Evolutionary conservation across 768 basidiomycete species (phyloP).

Genomic region (Lactifluus subvellereus): DNA sequence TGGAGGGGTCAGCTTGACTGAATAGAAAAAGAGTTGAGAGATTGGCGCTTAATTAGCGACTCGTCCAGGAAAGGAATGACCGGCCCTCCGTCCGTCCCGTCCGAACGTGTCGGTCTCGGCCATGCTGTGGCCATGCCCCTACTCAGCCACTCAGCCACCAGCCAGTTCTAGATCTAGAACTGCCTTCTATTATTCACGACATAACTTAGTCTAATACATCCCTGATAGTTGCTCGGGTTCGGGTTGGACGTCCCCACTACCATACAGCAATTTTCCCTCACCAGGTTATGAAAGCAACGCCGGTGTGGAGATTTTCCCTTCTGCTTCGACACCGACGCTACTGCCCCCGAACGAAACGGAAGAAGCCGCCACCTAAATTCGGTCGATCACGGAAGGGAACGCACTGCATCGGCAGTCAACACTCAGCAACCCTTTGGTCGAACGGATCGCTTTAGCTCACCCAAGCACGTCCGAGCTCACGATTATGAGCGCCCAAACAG

Average conservation of each 20-base stretch:
- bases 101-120: background rate
- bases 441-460: background rate
- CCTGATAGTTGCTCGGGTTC: no score
- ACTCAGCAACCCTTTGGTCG: background rate
- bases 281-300: background rate
- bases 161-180: background rate
- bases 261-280: constrained; percentile 11
- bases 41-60: background rate
- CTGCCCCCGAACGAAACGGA: background rate
- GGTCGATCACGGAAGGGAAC: constrained; percentile 24
- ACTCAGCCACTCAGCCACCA: no score
- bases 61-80: background rate
- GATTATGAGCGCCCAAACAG: constrained; percentile 25
- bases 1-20: background rate
- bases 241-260: background rate
- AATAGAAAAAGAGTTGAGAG: background rate
- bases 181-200: no score
- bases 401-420: constrained; percentile 6
- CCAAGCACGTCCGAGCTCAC: constrained; percentile 17
- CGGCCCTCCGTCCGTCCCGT: background rate
- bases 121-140: background rate
- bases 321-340: background rate
- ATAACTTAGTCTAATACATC: background rate
- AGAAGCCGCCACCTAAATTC: constrained; percentile 11
- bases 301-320: background rate